Evolutionary conservation across 1,139 yeast genomes (phyloP), one percentile per base, ranked within the genome.

Genomic region (Hemisphaericaspora lyxosophila): DNA sequence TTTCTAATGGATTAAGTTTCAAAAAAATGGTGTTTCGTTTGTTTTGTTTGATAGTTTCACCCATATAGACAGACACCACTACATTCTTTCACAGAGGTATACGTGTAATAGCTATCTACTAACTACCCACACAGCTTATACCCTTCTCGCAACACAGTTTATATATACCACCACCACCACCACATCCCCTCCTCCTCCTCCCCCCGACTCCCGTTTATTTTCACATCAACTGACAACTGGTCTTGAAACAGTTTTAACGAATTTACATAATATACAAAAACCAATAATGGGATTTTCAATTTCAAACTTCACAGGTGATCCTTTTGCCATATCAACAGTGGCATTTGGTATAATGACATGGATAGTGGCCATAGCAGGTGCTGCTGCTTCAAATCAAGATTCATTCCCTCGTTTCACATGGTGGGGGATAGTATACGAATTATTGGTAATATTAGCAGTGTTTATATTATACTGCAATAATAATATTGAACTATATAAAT

Each of bases 381-480:
- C 95, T 9, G 82, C 85, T 12, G 82, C 94, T 1, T 65, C 82
- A 12, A 60, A 70, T 13, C 63, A 73, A 8, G 51, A 49, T 31
- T 52, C 51, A 9, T 87, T 82, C 57, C 97, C 96, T 2, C 78
- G 80, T 48, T 85, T 92, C 60, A 78, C 94, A 7, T 92, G 98
- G 98, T 92, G 98, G 98, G 96, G 96, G 3, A 63, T 92, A n/a
- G 92, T 85, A 6, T 92, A 81, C 55, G 81, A 92, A 63, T 67
- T 89, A 25, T 48, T 85, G 26, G 55, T 88, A 28, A 73, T 86
- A 22, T 41, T 70, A 6, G 60, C 75, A 25, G 71, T 89, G 35
- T 62, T 82, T 20, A 55, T 79, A 30, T 67, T 87, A 26, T 85
- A 88, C 51, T 72, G 82, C 40, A 77, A 78, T 53, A 83, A 85